Base-by-base conservation (phyloP, 2,329 filamentous ascomycete species). In the Cladobotryum mycophilum region DNA sequence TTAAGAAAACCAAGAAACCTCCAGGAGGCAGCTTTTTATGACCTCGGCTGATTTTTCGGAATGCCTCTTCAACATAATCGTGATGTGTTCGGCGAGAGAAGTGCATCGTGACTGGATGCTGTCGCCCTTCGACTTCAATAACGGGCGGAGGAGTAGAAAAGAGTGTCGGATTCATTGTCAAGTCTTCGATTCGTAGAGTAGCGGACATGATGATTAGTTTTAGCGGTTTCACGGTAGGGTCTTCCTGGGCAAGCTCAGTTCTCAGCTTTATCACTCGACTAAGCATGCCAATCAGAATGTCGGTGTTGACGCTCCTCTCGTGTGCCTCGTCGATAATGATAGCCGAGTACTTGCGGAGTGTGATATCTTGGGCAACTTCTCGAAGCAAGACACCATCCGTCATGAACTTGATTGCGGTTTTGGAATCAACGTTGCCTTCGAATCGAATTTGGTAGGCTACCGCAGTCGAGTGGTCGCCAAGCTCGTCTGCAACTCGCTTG, bases 191-290 rank as follows among this genome's bases (percentile, higher is more conserved):
- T 53, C 90, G 80, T 34, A 99, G 75, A 2, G 93, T 99, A 41
- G 93, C 93, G 53, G 92, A 97, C 95, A 99, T 99, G 70, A 99
- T 95, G 53, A 99, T 82, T 8, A 99, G 78, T 69, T 97, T 99
- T 47, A 99, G 70, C 0, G 91, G 90, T 56, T 84, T 85, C 25
- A 87, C 71, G 1, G 80, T 79, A 0, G 84, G 72, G 53, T 93
- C 81, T 65, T 93, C 86, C 53, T 79, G 73, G 7, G 81, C 81
- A 70, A 96, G 79, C 37, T 89, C 81, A 48, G 85, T 80, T 53
- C 93, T 81, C 48, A 96, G 72, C 58, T 89, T 89, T 44, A 96
- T 88, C 34, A 97, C 90, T 62, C 92, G 83, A 63, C 91, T 96
- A 14, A 97, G 81, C 83, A 99, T 95, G 46, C 93, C 93, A 58